Base-by-base conservation (phyloP, 2,329 filamentous ascomycete species). In the Colletotrichum acutatum region DNA sequence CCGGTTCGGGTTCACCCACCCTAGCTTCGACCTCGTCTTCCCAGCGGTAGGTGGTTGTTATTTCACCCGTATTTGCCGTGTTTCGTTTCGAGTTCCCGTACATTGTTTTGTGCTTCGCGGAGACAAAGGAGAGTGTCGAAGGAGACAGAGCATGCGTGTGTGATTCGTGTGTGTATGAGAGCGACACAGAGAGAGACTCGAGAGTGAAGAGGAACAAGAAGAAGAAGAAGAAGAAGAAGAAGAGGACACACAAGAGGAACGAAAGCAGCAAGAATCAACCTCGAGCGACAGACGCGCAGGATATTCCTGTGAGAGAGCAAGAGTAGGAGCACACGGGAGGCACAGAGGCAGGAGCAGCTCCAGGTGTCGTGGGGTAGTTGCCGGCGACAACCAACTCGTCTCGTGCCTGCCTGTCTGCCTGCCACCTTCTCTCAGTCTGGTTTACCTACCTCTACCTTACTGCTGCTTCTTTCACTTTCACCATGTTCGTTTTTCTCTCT, bases 11-110 rank as follows among this genome's bases (percentile, higher is more conserved):
- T 34, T 72, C 70, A 28, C 66, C 70, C 46, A 60, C 70, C 66
- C 60, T 70, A 26, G 60, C 66, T 65, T 66, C 74, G 52, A 74
- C 63, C 6, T 74, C 73, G 42, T 70, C 72, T 37, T 75, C 74
- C 30, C 73, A 74, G n/a, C 71, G 74, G 74, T 75, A 75, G 62
- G 72, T 70, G 14, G 32, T 42, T 30, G 42, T 26, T n/a, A 16
- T 46, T 64, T 57, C 9, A 30, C 56, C 49, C 30, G 52, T 57
- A 68, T 49, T 61, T 32, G 60, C 7, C 19, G 14, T 68, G 14
- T 49, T 64, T 67, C 60, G 26, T 68, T 58, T 46, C 53, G 37
- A 62, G 34, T 4, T 42, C 32, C 53, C 24, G 53, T 58, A 22
- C 49, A 46, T 30, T 57, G 24, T 32, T 65, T 66, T 71, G 46